Conservation (phyloP, 495 filamentous ascomycete species). For the Tuber melanosporum region DNA sequence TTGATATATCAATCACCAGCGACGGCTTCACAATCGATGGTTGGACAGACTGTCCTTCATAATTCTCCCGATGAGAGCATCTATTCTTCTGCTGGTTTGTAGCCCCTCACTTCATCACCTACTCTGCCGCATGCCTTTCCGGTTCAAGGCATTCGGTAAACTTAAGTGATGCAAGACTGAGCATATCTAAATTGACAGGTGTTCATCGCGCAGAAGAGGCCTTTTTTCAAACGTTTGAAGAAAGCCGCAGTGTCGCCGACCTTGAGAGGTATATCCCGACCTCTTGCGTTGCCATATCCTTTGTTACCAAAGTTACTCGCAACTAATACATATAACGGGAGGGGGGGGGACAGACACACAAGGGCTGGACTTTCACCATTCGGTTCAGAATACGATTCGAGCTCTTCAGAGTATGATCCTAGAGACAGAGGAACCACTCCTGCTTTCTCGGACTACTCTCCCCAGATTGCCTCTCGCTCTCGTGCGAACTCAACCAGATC, state of each 20-base stretch:
- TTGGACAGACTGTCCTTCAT: constrained; percentile 23
- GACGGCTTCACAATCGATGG: constrained; percentile 12
- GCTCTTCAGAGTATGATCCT: constrained; percentile 35
- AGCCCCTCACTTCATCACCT: neutral
- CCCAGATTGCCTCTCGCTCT: constrained; percentile 30
- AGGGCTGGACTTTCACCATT: constrained; percentile 38
- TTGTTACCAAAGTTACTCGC: neutral
- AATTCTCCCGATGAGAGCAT: constrained; percentile 27
- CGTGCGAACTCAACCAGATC: constrained; percentile 37
- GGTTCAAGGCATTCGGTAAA: neutral
- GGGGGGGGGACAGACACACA: constrained; percentile 13
- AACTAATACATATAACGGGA: constrained; percentile 17
- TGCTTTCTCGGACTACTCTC: constrained; percentile 38
- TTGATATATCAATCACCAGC: constrained; percentile 26
- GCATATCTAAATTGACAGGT: constrained; percentile 18
- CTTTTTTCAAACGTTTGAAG: constrained; percentile 38
- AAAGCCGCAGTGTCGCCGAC: constrained; percentile 25
- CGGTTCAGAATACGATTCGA: constrained; percentile 38
- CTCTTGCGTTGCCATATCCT: neutral
- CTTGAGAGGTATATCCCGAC: constrained; percentile 27
- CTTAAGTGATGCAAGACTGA: neutral
- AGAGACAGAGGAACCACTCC: constrained; percentile 23
- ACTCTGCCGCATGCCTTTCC: neutral
- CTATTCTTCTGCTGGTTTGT: constrained; percentile 30
- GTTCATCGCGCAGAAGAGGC: constrained; percentile 31